Conservation (phyloP, 2,329 filamentous ascomycete species). For the Pseudodiploospora longispora region DNA sequence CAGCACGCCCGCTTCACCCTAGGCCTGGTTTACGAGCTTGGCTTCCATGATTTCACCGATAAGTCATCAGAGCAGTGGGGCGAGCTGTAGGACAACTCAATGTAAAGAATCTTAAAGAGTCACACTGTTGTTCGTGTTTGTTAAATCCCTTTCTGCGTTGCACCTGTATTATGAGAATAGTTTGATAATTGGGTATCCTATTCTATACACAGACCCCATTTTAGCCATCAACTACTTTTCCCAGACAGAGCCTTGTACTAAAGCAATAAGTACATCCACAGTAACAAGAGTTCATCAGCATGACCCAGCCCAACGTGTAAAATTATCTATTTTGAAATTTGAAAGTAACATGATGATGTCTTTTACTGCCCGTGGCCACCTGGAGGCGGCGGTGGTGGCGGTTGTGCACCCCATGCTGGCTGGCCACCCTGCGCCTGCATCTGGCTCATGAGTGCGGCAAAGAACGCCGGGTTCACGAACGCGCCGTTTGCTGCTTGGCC, state of each 20-base stretch:
- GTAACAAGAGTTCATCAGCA: no score
- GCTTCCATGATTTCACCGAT: conserved; percentile 60
- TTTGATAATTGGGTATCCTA: no score
- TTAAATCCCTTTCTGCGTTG: no score
- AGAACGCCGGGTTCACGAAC: conserved; percentile 51
- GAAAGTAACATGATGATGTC: background rate
- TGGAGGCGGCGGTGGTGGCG: conserved; percentile 6
- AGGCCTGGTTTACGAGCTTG: conserved; percentile 76
- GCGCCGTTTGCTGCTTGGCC: conserved; percentile 26
- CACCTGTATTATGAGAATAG: no score
- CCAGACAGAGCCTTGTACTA: no score
- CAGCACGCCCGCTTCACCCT: conserved; percentile 82
- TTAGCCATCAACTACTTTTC: no score
- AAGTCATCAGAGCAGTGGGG: background rate
- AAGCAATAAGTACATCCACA: no score
- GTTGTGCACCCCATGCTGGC: conserved; percentile 5
- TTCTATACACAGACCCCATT: no score
- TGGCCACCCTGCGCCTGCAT: conserved; percentile 26
- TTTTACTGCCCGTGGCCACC: background rate
- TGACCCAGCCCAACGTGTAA: no score
- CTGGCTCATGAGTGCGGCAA: conserved; percentile 41
- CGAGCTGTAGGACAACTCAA: no score
- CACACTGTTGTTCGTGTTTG: no score
- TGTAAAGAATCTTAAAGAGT: no score
- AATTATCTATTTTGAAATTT: background rate